phyloP scores from a whole-genome alignment of 1,139 yeast species.

The Magnusiomyces sp. region DNA sequence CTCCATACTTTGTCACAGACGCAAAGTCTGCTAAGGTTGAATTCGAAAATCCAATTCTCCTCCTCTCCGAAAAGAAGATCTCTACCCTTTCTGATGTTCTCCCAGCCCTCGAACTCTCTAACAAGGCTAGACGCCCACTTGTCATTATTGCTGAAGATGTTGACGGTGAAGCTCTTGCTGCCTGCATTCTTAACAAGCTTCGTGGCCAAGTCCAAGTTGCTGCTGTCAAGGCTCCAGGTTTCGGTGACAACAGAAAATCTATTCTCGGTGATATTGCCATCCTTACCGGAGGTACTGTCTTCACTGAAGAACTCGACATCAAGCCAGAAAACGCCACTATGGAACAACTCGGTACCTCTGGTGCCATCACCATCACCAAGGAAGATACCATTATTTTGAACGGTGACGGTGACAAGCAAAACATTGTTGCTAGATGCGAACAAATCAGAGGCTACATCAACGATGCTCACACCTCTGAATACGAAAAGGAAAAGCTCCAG shows the following conservation, averaged over 20 bases:
- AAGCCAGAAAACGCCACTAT: constrained; percentile 95
- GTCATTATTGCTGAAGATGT: constrained; percentile 93
- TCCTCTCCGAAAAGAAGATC: constrained; percentile 90
- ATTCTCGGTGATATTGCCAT: constrained; percentile 95
- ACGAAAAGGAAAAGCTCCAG: constrained; percentile 95
- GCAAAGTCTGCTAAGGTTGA: constrained; percentile 95
- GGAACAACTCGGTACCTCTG: constrained; percentile 88
- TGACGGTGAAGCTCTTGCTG: constrained; percentile 98
- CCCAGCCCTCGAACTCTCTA: constrained; percentile 91
- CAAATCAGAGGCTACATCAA: constrained; percentile 83
- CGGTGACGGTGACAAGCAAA: constrained; percentile 91
- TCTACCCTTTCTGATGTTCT: constrained; percentile 87
- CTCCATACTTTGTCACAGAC: constrained; percentile 96
- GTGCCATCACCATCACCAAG: constrained; percentile 88
- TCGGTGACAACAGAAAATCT: constrained; percentile 98
- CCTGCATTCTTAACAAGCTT: constrained; percentile 95
- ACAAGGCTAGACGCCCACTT: constrained; percentile 91
- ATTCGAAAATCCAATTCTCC: constrained; percentile 87
- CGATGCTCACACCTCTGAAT: constrained; percentile 72
- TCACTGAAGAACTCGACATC: constrained; percentile 95
- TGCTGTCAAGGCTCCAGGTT: constrained; percentile 99
- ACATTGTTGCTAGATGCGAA: constrained; percentile 85
- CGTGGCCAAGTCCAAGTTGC: constrained; percentile 99
- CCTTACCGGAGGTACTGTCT: constrained; percentile 94
- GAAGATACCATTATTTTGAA: constrained; percentile 94